Evolutionary conservation across 2,329 filamentous ascomycete genomes (phyloP), one percentile per base, ranked within the genome.

Genomic region (Colletotrichum tamarilloi): DNA sequence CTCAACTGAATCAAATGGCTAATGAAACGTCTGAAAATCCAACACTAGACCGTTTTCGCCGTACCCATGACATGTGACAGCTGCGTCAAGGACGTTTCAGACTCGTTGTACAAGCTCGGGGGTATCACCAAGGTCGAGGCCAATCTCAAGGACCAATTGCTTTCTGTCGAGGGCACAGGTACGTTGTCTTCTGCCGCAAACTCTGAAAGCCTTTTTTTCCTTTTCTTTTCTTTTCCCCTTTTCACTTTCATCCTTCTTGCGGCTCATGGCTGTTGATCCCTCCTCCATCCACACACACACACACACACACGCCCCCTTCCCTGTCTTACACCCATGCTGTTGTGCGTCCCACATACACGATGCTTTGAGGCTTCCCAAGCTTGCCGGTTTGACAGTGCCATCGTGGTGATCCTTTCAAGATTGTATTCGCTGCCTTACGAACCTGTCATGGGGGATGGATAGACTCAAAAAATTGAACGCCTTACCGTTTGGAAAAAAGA

Each of bases 61-160:
- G 97, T 98, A 77, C 95, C 95, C 68, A 92, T 98, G 87, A 95
- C 92, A 84, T 98, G 97, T 86, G 93, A 97, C 78, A 87, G 89
- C 80, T 98, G 97, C 86, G 91, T 98, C 82, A 93, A 95, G 83
- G 92, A 95, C 79, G 92, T 99, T 81, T 95, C 95, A 79, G 89
- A 90, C 75, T 92, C 94, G 60, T 86, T 98, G 63, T 90, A 93
- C 82, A 91, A 93, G 79, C 85, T 98, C 56, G 87, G 91, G 79
- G 95, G 95, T 55, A 94, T 98, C 81, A 90, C 88, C 78, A 95
- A 94, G 78, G 92, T 98, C 67, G 90, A 96, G 74, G 95, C 92
- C 77, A 93, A 94, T 81, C 87, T 98, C 63, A 88, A 94, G 80
- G 91, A 96, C 73, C 95, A 98, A 84, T 85, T 97, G 58, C 90